Conservation (phyloP, 177 flowering plant species). For the Vitis hybrid region DNA sequence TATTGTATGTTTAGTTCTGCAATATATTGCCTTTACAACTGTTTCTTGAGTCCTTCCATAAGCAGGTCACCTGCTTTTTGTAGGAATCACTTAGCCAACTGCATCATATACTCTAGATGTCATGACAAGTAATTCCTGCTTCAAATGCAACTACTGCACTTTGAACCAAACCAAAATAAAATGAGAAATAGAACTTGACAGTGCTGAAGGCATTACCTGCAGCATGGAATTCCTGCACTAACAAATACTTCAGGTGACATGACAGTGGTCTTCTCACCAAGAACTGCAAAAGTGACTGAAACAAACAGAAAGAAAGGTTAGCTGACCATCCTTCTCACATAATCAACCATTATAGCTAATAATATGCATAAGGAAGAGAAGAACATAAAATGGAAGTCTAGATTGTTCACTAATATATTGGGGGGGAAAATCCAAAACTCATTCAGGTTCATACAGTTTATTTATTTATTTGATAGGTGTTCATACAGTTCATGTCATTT, state of each 20-base stretch:
- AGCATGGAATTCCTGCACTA: constrained; percentile 91
- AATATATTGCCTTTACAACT: not conserved
- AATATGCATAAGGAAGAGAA: no score
- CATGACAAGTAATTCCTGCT: not conserved
- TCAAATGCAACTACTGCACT: not conserved
- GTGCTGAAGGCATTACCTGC: constrained; percentile 66
- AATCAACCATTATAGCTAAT: no score
- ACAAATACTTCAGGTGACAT: constrained; percentile 97
- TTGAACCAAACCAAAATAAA: not conserved
- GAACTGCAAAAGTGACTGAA: constrained; percentile 88
- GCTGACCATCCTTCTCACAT: not conserved
- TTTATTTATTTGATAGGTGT: no score
- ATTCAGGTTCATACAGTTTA: no score
- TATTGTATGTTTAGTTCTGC: not conserved
- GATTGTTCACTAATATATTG: no score
- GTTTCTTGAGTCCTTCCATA: not conserved
- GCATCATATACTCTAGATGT: not conserved
- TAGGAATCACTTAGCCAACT: constrained; percentile 1
- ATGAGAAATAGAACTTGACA: constrained; percentile 6
- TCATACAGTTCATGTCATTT: no score
- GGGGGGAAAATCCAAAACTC: no score
- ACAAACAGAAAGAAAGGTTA: constrained; percentile 1
- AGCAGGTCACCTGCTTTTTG: not conserved
- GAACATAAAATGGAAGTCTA: no score
- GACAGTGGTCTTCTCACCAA: constrained; percentile 96